A percentile compares a stretch with the other conserved stretches of the same genome.
Evolutionary conservation across 2,329 filamentous ascomycete species (phyloP).

Genomic region (Diaporthe citrichinensis): DNA sequence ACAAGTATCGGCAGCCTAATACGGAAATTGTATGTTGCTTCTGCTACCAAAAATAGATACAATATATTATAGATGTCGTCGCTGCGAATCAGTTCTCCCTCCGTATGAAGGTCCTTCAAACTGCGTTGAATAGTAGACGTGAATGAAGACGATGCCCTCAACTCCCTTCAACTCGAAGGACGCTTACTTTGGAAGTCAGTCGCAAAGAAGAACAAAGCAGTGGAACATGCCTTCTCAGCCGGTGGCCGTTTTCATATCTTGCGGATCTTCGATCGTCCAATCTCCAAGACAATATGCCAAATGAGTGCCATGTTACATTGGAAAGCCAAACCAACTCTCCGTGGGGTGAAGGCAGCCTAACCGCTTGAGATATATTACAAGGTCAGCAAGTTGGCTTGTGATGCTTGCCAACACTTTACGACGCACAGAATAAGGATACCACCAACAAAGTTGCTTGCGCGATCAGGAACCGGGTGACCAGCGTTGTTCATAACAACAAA

Average conservation of each 20-base stretch:
- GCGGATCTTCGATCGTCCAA: background rate
- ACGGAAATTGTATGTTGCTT: slow-evolving; percentile 35
- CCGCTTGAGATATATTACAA: background rate
- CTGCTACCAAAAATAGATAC: slow-evolving; percentile 16
- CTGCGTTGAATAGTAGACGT: background rate
- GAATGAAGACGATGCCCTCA: no score
- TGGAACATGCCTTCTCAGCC: background rate
- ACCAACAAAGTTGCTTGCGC: background rate
- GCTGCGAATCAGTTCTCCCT: background rate
- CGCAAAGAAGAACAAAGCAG: background rate
- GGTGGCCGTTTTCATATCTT: background rate
- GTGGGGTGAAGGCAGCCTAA: background rate
- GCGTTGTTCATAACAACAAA: background rate
- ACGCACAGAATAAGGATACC: background rate
- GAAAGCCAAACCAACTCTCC: background rate
- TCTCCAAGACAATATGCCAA: background rate
- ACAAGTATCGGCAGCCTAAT: slow-evolving; percentile 7
- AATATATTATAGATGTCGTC: background rate
- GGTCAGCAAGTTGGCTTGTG: background rate
- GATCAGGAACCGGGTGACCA: background rate
- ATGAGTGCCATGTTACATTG: background rate
- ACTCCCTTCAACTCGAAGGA: background rate
- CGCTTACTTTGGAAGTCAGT: background rate
- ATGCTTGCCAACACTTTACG: background rate
- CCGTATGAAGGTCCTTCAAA: background rate